A percentile compares a stretch with the other conserved stretches of the same genome.
Evolutionary conservation across 441 rosid genomes (phyloP).

Genomic region (Croton laevigatus): DNA sequence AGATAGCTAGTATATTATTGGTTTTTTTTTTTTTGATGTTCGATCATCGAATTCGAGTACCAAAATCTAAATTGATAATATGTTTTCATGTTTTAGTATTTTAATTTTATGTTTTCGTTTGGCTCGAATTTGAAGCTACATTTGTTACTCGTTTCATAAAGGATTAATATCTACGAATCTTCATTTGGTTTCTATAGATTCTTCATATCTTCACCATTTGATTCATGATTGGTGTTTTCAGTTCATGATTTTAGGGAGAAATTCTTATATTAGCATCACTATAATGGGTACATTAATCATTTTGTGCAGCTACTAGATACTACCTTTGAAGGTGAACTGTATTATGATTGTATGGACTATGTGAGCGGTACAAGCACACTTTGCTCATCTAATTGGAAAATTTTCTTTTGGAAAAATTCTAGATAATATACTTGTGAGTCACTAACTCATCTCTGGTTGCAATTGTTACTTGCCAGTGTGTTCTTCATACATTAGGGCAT

Average conservation of each 20-base stretch:
- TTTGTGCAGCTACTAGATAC: neutral
- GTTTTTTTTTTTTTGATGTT: neutral
- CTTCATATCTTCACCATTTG: neutral
- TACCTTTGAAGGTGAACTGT: neutral
- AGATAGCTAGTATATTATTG: neutral
- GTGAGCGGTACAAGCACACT: neutral
- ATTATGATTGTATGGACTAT: neutral
- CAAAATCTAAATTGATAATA: neutral
- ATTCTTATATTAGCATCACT: neutral
- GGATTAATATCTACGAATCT: neutral
- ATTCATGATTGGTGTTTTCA: neutral
- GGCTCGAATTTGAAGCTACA: neutral
- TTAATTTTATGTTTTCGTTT: neutral
- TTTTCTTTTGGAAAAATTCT: neutral
- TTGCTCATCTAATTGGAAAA: neutral
- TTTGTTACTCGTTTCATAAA: neutral
- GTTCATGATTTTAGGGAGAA: neutral
- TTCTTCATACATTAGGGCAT: neutral
- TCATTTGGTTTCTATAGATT: neutral
- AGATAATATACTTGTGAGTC: neutral
- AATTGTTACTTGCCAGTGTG: neutral
- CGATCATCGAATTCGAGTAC: neutral
- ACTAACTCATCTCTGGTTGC: neutral
- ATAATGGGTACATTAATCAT: neutral
- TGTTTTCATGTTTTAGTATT: neutral